These are phyloP conservation scores for Zopfia rhizophila DNA, from an alignment of 2,329 filamentous ascomycete species.

Conservation along the genomic window DNA sequence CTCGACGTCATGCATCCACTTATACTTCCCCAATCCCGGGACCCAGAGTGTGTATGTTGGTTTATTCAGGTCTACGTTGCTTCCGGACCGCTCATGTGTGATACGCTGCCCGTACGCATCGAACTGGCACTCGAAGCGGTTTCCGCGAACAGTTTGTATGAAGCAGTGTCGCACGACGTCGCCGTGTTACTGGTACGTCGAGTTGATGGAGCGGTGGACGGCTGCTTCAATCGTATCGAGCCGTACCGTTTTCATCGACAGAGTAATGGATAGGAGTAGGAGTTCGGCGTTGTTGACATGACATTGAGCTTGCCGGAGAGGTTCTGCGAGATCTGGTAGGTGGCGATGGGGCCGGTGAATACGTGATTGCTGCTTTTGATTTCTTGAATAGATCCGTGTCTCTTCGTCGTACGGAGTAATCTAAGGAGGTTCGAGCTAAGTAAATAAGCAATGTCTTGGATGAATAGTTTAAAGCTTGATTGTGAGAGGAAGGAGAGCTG, in stretches of 20 bases:
- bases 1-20: conserved; percentile 17
- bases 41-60: conserved; percentile 14
- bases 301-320: conserved; percentile 20
- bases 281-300: conserved; percentile 7
- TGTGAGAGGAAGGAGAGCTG: no score
- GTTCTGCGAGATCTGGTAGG: conserved; percentile 18
- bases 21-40: conserved; percentile 7
- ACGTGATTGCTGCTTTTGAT: neutral
- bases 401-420: no score
- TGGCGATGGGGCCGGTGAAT: conserved; percentile 14
- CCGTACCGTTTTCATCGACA: conserved; percentile 8
- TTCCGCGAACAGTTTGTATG: conserved; percentile 12
- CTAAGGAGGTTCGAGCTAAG: no score
- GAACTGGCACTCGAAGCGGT: conserved; percentile 12
- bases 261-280: conserved; percentile 20
- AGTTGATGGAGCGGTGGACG: conserved; percentile 18
- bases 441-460: no score
- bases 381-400: conserved; percentile 10
- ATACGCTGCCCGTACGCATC: conserved; percentile 20
- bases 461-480: no score
- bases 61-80: conserved; percentile 11
- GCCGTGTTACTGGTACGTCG: conserved; percentile 9
- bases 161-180: conserved; percentile 20
- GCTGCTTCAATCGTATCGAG: conserved; percentile 23
- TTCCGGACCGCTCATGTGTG: conserved; percentile 10